Evolutionary conservation across 225 moss, liverwort and hornwort genomes (phyloP), one percentile per base, ranked within the genome.

Genomic region (Bryoerythrophyllum caledonicum): DNA sequence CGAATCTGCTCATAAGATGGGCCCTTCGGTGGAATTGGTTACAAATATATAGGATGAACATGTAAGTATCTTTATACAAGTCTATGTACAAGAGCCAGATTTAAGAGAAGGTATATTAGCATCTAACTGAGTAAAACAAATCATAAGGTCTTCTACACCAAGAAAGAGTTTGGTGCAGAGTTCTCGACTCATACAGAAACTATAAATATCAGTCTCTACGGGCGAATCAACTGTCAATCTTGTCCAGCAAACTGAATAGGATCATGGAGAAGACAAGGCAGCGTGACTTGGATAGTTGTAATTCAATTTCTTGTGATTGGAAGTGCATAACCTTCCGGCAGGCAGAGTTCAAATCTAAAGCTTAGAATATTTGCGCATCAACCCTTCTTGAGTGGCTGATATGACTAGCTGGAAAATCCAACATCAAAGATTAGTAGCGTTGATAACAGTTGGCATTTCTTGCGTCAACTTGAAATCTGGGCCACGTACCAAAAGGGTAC

Each of bases 311-410:
- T 34, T 32, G 11, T 73, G 8, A 63, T 35, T 24, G 24, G 6
- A n/a, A 48, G n/a, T 16, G 51, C 23, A 49, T 32, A 46, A 37
- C 43, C 72, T 17, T 46, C 21, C 8, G 52, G 41, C 11, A 26
- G 2, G 40, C 26, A 54, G 5, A 63, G 24, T 54, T 54, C 27
- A 65, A 14, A 56, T 56, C 56, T 67, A 76, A 68, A 76, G 59
- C 48, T 68, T 69, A 8, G 69, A 70, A 23, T 15, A 26, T 72
- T 58, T 49, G n/a, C 74, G 70, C 64, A 80, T 15, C 57, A 74
- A 68, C 8, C 80, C 84, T 80, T 80, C 84, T 74, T 84, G 84
- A 73, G 74, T 26, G 26, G 64, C 69, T 28, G 76, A 79, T 27
- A 84, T 73, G 37, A 84, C 84, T 4, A 81, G 69, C 74, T 84